Conservation (phyloP, 257 asterid species). For the Solanum virginianum region DNA sequence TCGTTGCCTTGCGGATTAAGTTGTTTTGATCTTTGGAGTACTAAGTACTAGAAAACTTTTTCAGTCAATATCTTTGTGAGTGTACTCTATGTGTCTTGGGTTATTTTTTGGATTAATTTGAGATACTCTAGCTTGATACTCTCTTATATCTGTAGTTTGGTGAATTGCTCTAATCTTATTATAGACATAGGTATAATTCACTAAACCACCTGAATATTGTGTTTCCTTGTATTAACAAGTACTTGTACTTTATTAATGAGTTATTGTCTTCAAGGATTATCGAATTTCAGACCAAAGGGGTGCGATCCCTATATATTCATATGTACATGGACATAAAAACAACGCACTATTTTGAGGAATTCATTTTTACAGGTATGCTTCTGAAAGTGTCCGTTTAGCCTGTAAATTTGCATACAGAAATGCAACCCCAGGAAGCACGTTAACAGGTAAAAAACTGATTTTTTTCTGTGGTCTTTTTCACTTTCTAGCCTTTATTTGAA, state of each 20-base stretch:
- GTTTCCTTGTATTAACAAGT: not conserved
- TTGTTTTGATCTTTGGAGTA: not conserved
- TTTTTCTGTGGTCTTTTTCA: not conserved
- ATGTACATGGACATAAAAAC: not conserved
- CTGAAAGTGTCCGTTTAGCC: constrained; percentile 69
- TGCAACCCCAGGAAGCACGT: constrained; percentile 86
- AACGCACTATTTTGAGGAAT: not conserved
- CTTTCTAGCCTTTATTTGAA: not conserved
- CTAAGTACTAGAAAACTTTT: not conserved
- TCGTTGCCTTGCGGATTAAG: not conserved
- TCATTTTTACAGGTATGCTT: constrained; percentile 68
- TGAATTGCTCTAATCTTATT: not conserved
- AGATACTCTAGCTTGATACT: not conserved
- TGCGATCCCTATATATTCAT: not conserved
- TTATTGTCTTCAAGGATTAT: not conserved
- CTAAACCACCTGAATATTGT: not conserved
- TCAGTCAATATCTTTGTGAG: not conserved
- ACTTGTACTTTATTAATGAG: not conserved
- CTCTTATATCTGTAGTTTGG: not conserved
- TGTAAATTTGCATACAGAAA: constrained; percentile 91
- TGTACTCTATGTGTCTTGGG: not conserved
- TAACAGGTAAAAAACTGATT: constrained; percentile 39
- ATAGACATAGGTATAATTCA: not conserved
- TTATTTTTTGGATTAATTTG: not conserved
- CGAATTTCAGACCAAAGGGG: not conserved